Percentiles rank a stretch among this genome's conserved stretches.
Evolutionary conservation across 2,329 filamentous ascomycete genomes (phyloP).

Genomic region (Colletotrichum sp.): DNA sequence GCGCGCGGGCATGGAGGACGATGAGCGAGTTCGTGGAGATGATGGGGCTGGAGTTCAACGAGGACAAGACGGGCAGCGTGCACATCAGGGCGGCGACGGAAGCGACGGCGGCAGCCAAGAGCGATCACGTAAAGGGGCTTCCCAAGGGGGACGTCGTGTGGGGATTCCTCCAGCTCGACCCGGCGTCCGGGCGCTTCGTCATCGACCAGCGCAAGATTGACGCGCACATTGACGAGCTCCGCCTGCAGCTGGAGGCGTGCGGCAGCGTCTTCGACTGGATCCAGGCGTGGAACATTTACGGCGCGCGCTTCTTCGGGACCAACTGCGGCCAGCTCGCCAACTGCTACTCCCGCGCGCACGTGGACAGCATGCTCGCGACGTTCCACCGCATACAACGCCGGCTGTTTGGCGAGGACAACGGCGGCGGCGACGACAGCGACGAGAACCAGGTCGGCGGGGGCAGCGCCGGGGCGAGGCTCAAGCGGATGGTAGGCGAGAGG

Average conservation of each 20-base stretch:
- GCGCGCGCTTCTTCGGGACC: slow-evolving; percentile 59
- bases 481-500: slow-evolving; percentile 50
- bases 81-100: slow-evolving; percentile 34
- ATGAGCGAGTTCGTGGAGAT: slow-evolving; percentile 54
- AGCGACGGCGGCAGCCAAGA: neutral
- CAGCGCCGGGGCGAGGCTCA: slow-evolving; percentile 46
- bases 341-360: slow-evolving; percentile 59
- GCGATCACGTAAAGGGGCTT: slow-evolving; percentile 31
- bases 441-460: neutral
- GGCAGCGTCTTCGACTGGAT: slow-evolving; percentile 63
- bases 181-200: slow-evolving; percentile 51
- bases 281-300: slow-evolving; percentile 65
- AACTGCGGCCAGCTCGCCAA: slow-evolving; percentile 62
- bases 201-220: slow-evolving; percentile 62
- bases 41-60: slow-evolving; percentile 61
- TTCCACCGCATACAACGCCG: slow-evolving; percentile 56
- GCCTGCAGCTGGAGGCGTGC: slow-evolving; percentile 56
- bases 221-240: slow-evolving; percentile 61
- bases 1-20: slow-evolving; percentile 55
- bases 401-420: slow-evolving; percentile 45
- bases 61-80: slow-evolving; percentile 61
- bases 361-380: slow-evolving; percentile 59
- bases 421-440: slow-evolving; percentile 11
- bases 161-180: slow-evolving; percentile 63
- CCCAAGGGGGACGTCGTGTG: slow-evolving; percentile 61